Base-by-base conservation (phyloP, 2,329 filamentous ascomycete genomes). In the Cordyceps javanica region DNA sequence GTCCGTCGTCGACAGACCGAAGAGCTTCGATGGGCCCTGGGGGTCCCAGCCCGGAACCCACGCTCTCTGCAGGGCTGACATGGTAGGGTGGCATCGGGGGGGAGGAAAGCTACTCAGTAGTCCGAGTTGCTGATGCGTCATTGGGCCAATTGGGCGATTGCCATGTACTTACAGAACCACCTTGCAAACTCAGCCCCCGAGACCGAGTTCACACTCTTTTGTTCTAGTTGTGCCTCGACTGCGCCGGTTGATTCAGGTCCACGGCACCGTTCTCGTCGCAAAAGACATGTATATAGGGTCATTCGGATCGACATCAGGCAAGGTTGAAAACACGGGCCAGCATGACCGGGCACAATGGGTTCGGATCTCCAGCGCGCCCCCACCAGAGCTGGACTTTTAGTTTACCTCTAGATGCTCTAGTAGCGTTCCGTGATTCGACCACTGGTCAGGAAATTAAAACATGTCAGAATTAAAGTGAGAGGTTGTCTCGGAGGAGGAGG, bases 361-460 rank as follows among this genome's bases (percentile, higher is more conserved):
- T 45, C 38, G 39, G 51, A 54, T 54, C 51, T 44, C 45, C 51
- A 39, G 49, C 3, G 49, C 3, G 16, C 38, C 51, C 51, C 39
- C 51, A 45, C 51, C n/a, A 14, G 9, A 26, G 51, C 39, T 45
- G 51, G 39, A 54, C 39, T 54, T 14, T 32, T 53, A 36, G 39
- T 30, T n/a, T 30, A 25, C n/a, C 48, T 14, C 48, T 19, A 19
- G 30, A 8, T 36, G 46, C 30, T 14, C 25, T n/a, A n/a, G n/a
- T n/a, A n/a, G n/a, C n/a, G n/a, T n/a, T n/a, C n/a, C n/a, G 46
- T 49, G 46, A 11, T 16, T 34, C n/a, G 25, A 36, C 16, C 11
- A 36, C 19, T 34, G 28, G 19, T 16, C n/a, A 14, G 28, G 13
- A 49, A 23, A 36, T 34, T 5, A 39, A 11, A 36, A 34, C 19